Evolutionary conservation across 768 basidiomycete species (phyloP), one percentile per base, ranked within the genome.

Genomic region (Termitomyces sp.): DNA sequence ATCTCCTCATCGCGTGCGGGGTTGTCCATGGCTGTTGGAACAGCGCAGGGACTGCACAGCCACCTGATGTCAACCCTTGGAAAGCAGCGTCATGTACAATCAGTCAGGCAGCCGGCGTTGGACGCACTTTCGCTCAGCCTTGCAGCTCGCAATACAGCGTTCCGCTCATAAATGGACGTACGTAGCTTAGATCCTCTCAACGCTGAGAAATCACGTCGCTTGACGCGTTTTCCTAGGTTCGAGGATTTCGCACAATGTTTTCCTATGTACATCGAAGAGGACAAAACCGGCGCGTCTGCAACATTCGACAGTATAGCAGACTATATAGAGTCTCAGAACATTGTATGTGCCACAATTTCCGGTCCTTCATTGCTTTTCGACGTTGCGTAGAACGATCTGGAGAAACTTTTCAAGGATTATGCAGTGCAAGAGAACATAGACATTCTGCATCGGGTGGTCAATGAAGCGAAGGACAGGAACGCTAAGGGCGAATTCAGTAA

Each of bases 371-470:
- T 36, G 11, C 47, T 53, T 18, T 41, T 59, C 20, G 49, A 40
- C 35, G 40, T 54, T 47, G 18, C 50, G 6, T 53, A 90, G 88
- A 79, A 80, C 38, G 82, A 85, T 59, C 77, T 87, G 41, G 86
- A 90, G 52, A 79, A 83, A 38, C 60, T 92, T n/a, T 86, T 90
- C 67, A 80, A 76, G 30, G 80, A 86, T 55, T 86, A 87, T 64
- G 76, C 81, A 52, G 83, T 88, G 1, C 81, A 82, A 61, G 83
- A 86, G 46, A 86, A 82, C 61, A 79, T 92, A 33, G 89, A 92
- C 67, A 76, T 76, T 3, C 75, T 92, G 13, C 88, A 92, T 59
- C 76, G 76, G 11, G 80, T 89, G 14, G 83, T 92, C 1, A 82
- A 76, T 11, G 88, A 89, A 33, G 90, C 88, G 61, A 85, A 67